A percentile compares a stretch with the other conserved stretches of the same genome.
phyloP scores from a whole-genome alignment of 495 filamentous ascomycete species.

The Penicillium flavigenum region DNA sequence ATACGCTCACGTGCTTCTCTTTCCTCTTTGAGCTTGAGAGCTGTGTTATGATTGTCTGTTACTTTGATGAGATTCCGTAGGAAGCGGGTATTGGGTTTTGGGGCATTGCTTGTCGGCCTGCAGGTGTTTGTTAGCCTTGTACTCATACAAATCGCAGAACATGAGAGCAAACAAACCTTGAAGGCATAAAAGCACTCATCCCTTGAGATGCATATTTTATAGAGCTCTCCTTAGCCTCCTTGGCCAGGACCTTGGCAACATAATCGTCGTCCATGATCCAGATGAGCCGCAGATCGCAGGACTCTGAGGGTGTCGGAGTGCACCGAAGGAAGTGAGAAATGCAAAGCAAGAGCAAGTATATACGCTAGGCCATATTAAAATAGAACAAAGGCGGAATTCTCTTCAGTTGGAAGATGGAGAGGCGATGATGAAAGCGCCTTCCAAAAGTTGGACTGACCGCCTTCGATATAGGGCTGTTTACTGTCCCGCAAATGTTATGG shows the following conservation, averaged over 20 bases:
- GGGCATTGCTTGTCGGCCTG: conserved; percentile 62
- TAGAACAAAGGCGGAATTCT: background rate
- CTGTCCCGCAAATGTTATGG: conserved; percentile 1
- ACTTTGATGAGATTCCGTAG: conserved; percentile 84
- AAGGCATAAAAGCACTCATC: conserved; percentile 65
- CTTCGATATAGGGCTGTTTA: conserved; percentile 15
- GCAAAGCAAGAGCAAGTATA: background rate
- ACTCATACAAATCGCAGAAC: background rate
- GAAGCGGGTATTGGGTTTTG: conserved; percentile 89
- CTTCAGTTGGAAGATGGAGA: background rate
- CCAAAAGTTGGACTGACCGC: conserved; percentile 20
- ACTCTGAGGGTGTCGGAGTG: background rate
- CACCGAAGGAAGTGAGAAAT: background rate
- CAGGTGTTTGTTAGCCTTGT: conserved; percentile 12
- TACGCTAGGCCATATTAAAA: background rate
- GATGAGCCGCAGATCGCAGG: conserved; percentile 21
- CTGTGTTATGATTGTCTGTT: conserved; percentile 86
- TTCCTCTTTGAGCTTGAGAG: conserved; percentile 78
- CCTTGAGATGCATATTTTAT: conserved; percentile 72
- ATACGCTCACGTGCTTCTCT: conserved; percentile 60
- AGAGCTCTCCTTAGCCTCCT: conserved; percentile 69
- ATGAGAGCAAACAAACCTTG: conserved; percentile 53
- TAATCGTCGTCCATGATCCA: conserved; percentile 65
- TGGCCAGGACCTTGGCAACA: conserved; percentile 68
- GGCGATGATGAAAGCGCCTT: conserved; percentile 14